Evolutionary conservation across 345 rosid species (phyloP), one percentile per base, ranked within the genome.

Genomic region (Cardiospermum halicacabum): DNA sequence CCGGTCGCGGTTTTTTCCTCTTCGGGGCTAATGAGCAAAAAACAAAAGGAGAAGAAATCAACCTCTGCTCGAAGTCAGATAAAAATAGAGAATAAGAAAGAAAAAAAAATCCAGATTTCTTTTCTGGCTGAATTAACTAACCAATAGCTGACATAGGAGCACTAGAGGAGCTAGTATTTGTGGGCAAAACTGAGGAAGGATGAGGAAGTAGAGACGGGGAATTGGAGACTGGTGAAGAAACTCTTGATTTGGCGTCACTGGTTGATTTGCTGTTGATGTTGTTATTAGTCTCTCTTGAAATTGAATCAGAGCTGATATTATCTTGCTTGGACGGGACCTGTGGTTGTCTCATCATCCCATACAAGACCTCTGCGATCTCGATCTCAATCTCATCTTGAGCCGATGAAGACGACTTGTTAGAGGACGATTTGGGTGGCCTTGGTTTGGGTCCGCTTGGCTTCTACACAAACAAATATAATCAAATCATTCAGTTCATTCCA

Each of bases 331-430:
- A 64, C 9, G 94, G 78, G 0, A 72, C 89, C 34, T 80, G 82
- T 18, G 97, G 96, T 78, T 87, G 94, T 74, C 89, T 82, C 96
- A 83, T 77, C 96, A 94, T 75, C 9, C 96, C 97, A 53, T 87
- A 95, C 37, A 95, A 72, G 21, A 95, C 99, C 73, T 95, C 96
- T 0, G 99, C 99, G 26, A 95, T 91, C 89, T 95, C 99, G 71
- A 95, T 85, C 86, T 95, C 99, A 71, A 91, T 91, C 77, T 95
- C 97, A 40, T 95, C 99, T 64, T 91, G 99, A 43, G 84, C 85
- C 11, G 95, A 80, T 16, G 93, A 75, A 1, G 82, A 40, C 5
- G 88, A 65, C 70, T 84, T 64, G 58, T 87, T 21, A 93, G 65
- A 0, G n/a, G 89, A 79, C 15, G 96, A 83, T 62, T 87, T 95